Percentiles rank a stretch among this genome's conserved stretches.
These are phyloP conservation scores for Zangia roseola DNA, from an alignment of 768 basidiomycete species.

Conservation along the genomic window DNA sequence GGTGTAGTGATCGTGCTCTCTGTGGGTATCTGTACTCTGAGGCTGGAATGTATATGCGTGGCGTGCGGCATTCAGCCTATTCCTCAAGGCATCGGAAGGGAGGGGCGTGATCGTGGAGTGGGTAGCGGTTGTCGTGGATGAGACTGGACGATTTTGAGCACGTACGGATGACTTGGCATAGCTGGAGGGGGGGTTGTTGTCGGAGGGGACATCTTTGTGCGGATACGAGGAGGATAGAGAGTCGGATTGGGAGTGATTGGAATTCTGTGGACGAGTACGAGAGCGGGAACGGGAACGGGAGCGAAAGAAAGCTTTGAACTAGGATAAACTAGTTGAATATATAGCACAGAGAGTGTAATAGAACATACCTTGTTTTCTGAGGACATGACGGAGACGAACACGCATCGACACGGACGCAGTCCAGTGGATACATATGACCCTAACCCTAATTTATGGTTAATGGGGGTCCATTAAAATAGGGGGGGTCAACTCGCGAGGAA, in stretches of 20 bases:
- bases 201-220: constrained; percentile 4
- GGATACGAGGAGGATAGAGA: constrained; percentile 9
- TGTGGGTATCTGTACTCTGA: constrained; percentile 13
- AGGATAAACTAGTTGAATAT: not conserved
- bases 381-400: too few relatives aligned
- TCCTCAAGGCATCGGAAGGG: constrained; percentile 41
- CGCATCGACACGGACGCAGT: too few relatives aligned
- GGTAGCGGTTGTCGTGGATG: constrained; percentile 61
- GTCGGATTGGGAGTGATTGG: constrained; percentile 34
- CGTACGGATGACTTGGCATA: constrained; percentile 44
- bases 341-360: too few relatives aligned
- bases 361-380: constrained; percentile 44
- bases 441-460: too few relatives aligned
- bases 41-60: constrained; percentile 17
- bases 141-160: constrained; percentile 58
- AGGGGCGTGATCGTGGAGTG: constrained; percentile 60
- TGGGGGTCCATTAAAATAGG: too few relatives aligned
- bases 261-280: constrained; percentile 55
- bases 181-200: constrained; percentile 17
- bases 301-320: constrained; percentile 64
- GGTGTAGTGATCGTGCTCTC: constrained; percentile 13
- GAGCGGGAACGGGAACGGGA: constrained; percentile 50
- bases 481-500: constrained; percentile 4
- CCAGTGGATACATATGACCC: too few relatives aligned
- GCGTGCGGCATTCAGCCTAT: constrained; percentile 15